Evolutionary conservation across 768 basidiomycete genomes (phyloP).

Genomic region (Hypholoma fasciculare): DNA sequence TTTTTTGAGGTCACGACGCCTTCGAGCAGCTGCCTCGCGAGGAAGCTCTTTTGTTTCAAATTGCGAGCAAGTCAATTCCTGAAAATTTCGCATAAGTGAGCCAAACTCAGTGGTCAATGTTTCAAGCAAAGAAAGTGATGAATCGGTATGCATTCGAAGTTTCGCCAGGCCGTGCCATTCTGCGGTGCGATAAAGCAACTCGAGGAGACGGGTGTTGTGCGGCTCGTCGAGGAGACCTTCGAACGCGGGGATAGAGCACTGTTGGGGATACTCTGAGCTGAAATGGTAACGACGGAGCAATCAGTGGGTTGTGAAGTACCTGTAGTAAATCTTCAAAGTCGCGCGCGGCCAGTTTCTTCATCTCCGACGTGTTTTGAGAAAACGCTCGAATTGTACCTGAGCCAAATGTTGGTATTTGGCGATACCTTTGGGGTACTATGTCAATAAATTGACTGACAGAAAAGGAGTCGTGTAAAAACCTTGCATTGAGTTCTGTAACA

Average conservation of each 20-base stretch:
- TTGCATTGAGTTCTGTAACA: background rate
- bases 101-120: conserved; percentile 28
- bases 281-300: background rate
- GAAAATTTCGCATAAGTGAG: conserved; percentile 29
- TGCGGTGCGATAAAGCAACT: conserved; percentile 25
- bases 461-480: background rate
- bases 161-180: conserved; percentile 36
- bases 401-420: conserved; percentile 25
- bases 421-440: conserved; percentile 17
- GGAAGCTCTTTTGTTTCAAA: conserved; percentile 38
- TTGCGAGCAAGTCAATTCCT: conserved; percentile 18
- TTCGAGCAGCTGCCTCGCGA: conserved; percentile 32
- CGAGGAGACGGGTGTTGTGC: conserved; percentile 18
- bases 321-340: conserved; percentile 8
- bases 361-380: background rate
- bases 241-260: conserved; percentile 34
- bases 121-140: conserved; percentile 23
- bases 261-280: no score
- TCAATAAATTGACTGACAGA: no score
- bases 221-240: conserved; percentile 31
- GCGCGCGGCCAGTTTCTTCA: conserved; percentile 7
- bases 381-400: conserved; percentile 6
- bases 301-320: background rate
- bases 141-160: conserved; percentile 29
- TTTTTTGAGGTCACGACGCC: conserved; percentile 7